Base-by-base conservation (phyloP, 257 asterid genomes). In the Avicennia marina region DNA sequence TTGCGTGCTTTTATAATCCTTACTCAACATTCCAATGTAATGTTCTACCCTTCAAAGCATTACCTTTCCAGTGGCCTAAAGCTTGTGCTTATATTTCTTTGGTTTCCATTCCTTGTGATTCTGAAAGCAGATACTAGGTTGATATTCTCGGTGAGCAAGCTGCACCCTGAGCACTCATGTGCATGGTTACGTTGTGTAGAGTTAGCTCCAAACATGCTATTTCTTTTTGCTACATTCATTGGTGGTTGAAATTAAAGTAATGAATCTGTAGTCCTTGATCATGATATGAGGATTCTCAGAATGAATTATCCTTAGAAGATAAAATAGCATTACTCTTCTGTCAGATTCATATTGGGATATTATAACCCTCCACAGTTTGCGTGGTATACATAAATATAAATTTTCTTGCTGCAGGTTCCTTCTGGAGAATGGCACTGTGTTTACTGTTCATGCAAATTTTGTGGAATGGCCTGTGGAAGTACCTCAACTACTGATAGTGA, bases 391-490 rank as follows among this genome's bases (percentile, higher is more conserved):
- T 45, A 42, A 63, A 62, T 58, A 25, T 61, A 43, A 11, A 4
- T 51, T 54, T 42, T 58, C 48, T 54, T 69, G 59, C 53, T 75
- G 76, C 73, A 89, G 76, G 64, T 79, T 54, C 99, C 99, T 47
- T 58, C 82, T 67, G 99, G 97, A 74, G 90, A 93, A 66, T 93
- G 97, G 96, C 65, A 73, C 51, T 93, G 97, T 55, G 67, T 79
- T 32, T 79, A 86, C 69, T 93, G 99, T 79, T 80, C 95, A 42
- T 93, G 99, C 86, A 89, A 89, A 58, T 84, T 84, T 69, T 93
- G 99, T 75, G 97, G 87, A 64, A 24, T 60, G 64, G 79, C 83
- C 46, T 73, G 72, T 59, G 75, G 68, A 74, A 75, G 51, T 48
- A 62, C 73, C 66, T 75, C 68, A 39, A 51, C 33, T 26, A 60